Evolutionary conservation across 805 yeast genomes (phyloP).

Genomic region (Monosporozyma aerobia): DNA sequence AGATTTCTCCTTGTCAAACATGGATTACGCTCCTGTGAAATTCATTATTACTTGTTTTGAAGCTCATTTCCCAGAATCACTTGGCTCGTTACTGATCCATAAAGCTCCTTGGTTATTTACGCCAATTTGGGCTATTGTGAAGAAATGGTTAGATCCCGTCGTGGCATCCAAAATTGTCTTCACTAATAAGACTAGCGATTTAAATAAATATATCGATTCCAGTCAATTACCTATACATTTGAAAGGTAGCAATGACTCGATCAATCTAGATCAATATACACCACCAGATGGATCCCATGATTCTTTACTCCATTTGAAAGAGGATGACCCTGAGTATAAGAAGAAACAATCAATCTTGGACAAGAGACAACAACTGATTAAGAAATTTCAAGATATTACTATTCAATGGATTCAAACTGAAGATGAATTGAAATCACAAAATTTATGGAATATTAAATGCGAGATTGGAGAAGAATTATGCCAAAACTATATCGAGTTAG

Average conservation of each 20-base stretch:
- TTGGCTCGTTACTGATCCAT: constrained; percentile 77
- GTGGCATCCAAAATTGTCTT: constrained; percentile 87
- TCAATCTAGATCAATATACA: constrained; percentile 47
- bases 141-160: constrained; percentile 93
- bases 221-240: constrained; percentile 56
- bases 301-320: constrained; percentile 30
- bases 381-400: constrained; percentile 54
- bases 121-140: constrained; percentile 88
- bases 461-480: constrained; percentile 44
- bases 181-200: constrained; percentile 61
- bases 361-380: constrained; percentile 47
- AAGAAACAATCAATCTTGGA: constrained; percentile 23
- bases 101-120: constrained; percentile 96
- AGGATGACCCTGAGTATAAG: constrained; percentile 29
- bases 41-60: constrained; percentile 84
- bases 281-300: constrained; percentile 56
- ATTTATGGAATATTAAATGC: constrained; percentile 46
- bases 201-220: constrained; percentile 50
- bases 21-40: constrained; percentile 89
- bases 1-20: constrained; percentile 80
- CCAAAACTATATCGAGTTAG: constrained; percentile 57
- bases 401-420: constrained; percentile 57
- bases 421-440: constrained; percentile 38
- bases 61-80: constrained; percentile 92
- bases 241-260: constrained; percentile 58